A percentile compares a stretch with the other conserved stretches of the same genome.
Conservation (phyloP, 2,329 filamentous ascomycete species). For the Trichoderma lentiforme region DNA sequence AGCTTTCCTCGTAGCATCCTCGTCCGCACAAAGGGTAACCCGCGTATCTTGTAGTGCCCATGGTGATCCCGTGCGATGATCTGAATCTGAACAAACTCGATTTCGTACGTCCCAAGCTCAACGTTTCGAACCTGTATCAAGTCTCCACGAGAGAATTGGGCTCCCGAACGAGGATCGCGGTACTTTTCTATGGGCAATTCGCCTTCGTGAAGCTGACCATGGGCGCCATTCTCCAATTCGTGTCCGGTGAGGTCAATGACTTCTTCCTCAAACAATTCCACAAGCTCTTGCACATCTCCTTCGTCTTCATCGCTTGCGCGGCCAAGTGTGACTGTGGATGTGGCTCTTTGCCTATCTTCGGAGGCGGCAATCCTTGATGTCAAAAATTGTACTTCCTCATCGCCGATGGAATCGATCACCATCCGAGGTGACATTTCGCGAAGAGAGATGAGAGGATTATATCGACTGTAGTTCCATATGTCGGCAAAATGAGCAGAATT, state of each 20-base stretch:
- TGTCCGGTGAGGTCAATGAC: slow-evolving; percentile 37
- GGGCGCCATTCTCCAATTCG: slow-evolving; percentile 16
- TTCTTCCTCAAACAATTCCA: slow-evolving; percentile 22
- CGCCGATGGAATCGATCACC: neutral
- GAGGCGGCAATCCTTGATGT: neutral
- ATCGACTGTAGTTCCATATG: neutral
- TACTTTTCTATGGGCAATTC: slow-evolving; percentile 26
- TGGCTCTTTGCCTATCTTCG: neutral
- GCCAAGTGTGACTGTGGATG: slow-evolving; percentile 26
- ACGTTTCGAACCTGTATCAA: slow-evolving; percentile 30
- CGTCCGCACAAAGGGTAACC: slow-evolving; percentile 37
- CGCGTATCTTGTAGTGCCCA: slow-evolving; percentile 33
- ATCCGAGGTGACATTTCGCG: neutral
- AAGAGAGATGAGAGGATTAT: no score
- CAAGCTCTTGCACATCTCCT: neutral
- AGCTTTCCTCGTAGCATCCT: slow-evolving; percentile 37
- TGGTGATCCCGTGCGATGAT: slow-evolving; percentile 34
- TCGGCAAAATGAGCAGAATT: neutral
- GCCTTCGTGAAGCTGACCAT: slow-evolving; percentile 21
- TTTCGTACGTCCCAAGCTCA: slow-evolving; percentile 23
- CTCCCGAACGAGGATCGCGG: neutral
- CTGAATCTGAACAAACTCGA: slow-evolving; percentile 43
- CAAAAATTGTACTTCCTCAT: slow-evolving; percentile 4
- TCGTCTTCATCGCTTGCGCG: neutral
- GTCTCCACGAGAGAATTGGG: slow-evolving; percentile 24